These are phyloP conservation scores for Saccharum officinarum DNA, from an alignment of 176 grass and related monocot species.

Conservation along the genomic window DNA sequence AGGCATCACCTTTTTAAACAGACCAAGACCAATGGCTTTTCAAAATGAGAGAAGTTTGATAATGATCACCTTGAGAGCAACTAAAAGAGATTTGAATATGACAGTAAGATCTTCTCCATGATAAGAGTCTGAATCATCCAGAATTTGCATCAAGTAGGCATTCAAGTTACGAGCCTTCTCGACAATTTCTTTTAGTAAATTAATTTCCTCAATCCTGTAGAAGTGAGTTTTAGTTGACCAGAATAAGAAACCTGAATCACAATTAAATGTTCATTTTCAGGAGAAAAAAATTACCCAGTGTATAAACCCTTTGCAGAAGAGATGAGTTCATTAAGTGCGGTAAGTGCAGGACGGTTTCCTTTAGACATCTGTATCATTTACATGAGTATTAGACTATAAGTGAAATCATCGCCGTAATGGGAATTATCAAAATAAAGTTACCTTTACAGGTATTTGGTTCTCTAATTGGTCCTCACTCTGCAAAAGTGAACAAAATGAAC, in stretches of 20 bases:
- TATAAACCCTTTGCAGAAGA: conserved; percentile 54
- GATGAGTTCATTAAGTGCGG: conserved; percentile 54
- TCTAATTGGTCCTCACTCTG: conserved; percentile 60
- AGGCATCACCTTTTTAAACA: neutral
- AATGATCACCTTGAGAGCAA: conserved; percentile 68
- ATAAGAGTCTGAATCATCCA: conserved; percentile 55
- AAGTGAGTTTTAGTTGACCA: conserved; percentile 18
- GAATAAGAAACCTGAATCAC: conserved; percentile 11
- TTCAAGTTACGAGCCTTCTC: conserved; percentile 57
- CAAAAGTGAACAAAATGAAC: conserved; percentile 65
- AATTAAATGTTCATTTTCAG: conserved; percentile 11
- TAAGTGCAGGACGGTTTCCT: conserved; percentile 58
- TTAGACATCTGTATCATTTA: conserved; percentile 55
- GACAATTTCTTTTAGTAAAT: conserved; percentile 75
- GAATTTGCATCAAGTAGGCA: conserved; percentile 65
- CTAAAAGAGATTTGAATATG: conserved; percentile 62
- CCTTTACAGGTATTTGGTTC: conserved; percentile 56
- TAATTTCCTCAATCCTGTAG: conserved; percentile 73
- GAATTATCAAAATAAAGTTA: conserved; percentile 48
- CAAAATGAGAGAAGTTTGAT: neutral
- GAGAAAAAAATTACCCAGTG: conserved; percentile 52
- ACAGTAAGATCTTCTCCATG: conserved; percentile 65
- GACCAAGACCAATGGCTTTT: neutral
- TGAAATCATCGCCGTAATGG: conserved; percentile 24
- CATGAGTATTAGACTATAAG: conserved; percentile 30